phyloP scores from a whole-genome alignment of 306 rosid genomes.

The Arachis hypogaea region DNA sequence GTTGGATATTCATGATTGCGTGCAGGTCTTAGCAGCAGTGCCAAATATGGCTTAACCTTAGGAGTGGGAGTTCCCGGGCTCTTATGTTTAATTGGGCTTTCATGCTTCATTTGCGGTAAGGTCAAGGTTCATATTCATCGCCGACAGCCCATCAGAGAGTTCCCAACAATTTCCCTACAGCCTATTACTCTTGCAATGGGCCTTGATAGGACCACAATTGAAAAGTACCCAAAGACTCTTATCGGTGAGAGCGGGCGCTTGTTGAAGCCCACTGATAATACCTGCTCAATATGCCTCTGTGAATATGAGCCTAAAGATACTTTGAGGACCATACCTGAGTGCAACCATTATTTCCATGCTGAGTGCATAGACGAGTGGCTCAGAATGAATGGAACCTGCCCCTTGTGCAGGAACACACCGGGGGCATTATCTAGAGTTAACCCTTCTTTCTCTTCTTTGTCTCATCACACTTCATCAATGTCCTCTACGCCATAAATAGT shows the following conservation, averaged over 20 bases:
- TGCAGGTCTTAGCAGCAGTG: conserved; percentile 62
- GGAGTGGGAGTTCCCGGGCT: conserved; percentile 70
- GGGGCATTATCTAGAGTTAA: conserved; percentile 35
- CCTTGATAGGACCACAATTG: conserved; percentile 70
- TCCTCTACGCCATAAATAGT: conserved; percentile 36
- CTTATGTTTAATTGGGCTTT: conserved; percentile 54
- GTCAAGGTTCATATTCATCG: conserved; percentile 16
- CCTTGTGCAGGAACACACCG: conserved; percentile 72
- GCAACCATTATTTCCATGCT: conserved; percentile 74
- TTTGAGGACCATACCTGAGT: conserved; percentile 73
- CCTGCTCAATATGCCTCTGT: conserved; percentile 69
- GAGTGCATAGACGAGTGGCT: conserved; percentile 84
- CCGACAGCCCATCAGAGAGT: not conserved
- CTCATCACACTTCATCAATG: conserved; percentile 31
- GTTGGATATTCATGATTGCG: not conserved
- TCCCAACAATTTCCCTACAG: conserved; percentile 25
- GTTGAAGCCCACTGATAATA: conserved; percentile 65
- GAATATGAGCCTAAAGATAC: conserved; percentile 77
- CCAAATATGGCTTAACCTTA: conserved; percentile 58
- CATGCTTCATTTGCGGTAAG: conserved; percentile 40
- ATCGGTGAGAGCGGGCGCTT: conserved; percentile 70
- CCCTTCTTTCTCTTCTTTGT: conserved; percentile 39
- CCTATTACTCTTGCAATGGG: conserved; percentile 45
- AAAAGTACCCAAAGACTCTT: conserved; percentile 67
- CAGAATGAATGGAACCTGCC: conserved; percentile 70